Evolutionary conservation across 495 filamentous ascomycete genomes (phyloP).

Genomic region (Aspergillus sclerotioniger): DNA sequence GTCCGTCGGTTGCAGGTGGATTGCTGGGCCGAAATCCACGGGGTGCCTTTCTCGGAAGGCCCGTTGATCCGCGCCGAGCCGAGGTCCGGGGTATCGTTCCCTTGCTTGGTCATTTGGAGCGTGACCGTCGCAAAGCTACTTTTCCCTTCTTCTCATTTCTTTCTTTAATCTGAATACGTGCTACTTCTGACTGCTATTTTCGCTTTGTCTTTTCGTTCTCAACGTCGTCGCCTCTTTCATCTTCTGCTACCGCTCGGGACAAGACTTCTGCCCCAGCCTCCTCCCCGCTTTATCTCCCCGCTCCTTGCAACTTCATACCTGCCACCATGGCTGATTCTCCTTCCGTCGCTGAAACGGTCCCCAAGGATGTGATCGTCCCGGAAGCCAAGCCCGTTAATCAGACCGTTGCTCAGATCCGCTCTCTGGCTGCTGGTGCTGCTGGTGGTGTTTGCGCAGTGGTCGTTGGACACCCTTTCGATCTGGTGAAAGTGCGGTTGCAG

Average conservation of each 20-base stretch:
- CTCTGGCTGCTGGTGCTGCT: slow-evolving; percentile 84
- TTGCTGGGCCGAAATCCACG: no score
- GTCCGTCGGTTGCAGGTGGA: no score
- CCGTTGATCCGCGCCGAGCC: no score
- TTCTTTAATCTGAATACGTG: no score
- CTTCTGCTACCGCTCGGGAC: slow-evolving; percentile 2
- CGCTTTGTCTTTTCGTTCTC: no score
- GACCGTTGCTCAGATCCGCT: slow-evolving; percentile 59
- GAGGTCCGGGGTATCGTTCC: no score
- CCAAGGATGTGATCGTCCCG: slow-evolving; percentile 32
- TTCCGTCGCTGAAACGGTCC: slow-evolving; percentile 31
- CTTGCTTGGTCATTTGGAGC: no score
- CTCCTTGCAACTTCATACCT: slow-evolving; percentile 11
- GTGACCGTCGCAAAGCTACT: no score
- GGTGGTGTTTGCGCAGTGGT: slow-evolving; percentile 93
- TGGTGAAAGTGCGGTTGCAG: slow-evolving; percentile 96
- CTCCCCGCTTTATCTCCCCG: slow-evolving; percentile 9
- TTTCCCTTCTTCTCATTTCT: no score
- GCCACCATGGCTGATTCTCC: slow-evolving; percentile 34
- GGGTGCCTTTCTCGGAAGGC: no score
- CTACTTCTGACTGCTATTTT: no score
- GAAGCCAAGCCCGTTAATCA: slow-evolving; percentile 43
- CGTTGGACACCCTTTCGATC: slow-evolving; percentile 92
- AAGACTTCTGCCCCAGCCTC: background rate
- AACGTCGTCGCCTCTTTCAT: background rate